Evolutionary conservation across 1,284 basidiomycete genomes (phyloP), one percentile per base, ranked within the genome.

Genomic region (Rhodofomes roseus): DNA sequence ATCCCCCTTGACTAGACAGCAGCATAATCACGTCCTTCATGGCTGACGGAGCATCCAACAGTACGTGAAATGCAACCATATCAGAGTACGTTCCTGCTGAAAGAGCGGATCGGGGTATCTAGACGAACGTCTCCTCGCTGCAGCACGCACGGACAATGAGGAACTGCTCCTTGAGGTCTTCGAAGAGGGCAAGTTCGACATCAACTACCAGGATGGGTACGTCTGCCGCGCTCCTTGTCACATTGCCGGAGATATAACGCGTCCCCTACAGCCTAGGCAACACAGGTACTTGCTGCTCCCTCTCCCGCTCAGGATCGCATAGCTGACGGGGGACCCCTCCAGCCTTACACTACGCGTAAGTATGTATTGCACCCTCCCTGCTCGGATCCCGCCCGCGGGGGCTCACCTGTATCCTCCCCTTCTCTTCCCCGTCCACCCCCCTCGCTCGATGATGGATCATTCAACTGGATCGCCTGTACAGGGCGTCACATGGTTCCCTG

Each of bases 331-430:
- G 31, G 52, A 14, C n/a, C 14, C 14, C 39, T 18, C 31, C 67
- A 92, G 92, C 91, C 29, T 77, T 94, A 4, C 92, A 93, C 70
- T 87, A 88, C 72, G 90, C 91, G 91, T 93, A 70, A 75, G 89
- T 74, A 64, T 62, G 66, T 68, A 61, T 31, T 18, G 12, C 11
- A 1, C 14, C 46, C 18, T 12, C 39, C 7, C 4, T 14, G 8
- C 23, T 12, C 34, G 29, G 4, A 51, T 22, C 16, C 7, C 11
- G 2, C 36, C n/a, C 4, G 4, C 40, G 4, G 43, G 18, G 34
- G n/a, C 60, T 61, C 25, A 31, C 18, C 39, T 34, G 5, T 56
- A 39, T 36, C 37, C 18, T 31, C 36, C 9, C 34, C 27, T 31
- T n/a, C 37, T 4, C 37, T 14, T 16, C 5, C 37, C 37, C 37